Percentiles rank a stretch among this genome's conserved stretches.
phyloP scores from a whole-genome alignment of 2,329 filamentous ascomycete species.

The Aspergillus fumigatus region DNA sequence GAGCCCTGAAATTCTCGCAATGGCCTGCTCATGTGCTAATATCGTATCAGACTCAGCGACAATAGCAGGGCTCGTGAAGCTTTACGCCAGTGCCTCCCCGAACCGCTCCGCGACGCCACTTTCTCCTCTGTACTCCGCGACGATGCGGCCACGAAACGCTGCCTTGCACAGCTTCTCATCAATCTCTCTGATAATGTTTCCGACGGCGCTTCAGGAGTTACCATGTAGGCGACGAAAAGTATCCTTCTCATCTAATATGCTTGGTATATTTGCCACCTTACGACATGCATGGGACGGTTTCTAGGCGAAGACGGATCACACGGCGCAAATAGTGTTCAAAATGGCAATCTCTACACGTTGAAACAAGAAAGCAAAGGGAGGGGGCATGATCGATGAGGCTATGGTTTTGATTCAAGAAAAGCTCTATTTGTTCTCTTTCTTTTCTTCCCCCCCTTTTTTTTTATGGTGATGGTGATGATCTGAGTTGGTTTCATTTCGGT shows the following conservation, averaged over 20 bases:
- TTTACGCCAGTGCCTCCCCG: conserved; percentile 89
- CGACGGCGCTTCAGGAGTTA: conserved; percentile 40
- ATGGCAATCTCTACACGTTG: conserved; percentile 15
- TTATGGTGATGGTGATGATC: conserved; percentile 11
- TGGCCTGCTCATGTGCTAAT: neutral
- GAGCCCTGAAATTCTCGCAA: neutral
- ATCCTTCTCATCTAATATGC: conserved; percentile 25
- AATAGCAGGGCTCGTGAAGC: conserved; percentile 94
- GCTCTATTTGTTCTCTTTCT: conserved; percentile 4
- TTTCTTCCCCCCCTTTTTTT: neutral
- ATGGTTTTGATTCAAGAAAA: conserved; percentile 4
- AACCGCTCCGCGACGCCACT: conserved; percentile 96
- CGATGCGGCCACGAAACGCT: conserved; percentile 95
- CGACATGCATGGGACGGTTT: conserved; percentile 40
- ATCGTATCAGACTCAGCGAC: conserved; percentile 68
- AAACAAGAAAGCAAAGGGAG: conserved; percentile 6
- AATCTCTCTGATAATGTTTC: conserved; percentile 89
- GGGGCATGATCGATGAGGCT: conserved; percentile 1
- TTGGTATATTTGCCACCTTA: conserved; percentile 34
- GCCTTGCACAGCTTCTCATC: conserved; percentile 92
- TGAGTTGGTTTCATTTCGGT: conserved; percentile 4
- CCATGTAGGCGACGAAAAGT: conserved; percentile 36
- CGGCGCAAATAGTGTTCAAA: conserved; percentile 32
- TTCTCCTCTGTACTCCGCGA: conserved; percentile 95
- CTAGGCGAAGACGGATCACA: conserved; percentile 37